These are phyloP conservation scores for Meyerozyma carpophila DNA, from an alignment of 1,139 yeast genomes.

Conservation along the genomic window DNA sequence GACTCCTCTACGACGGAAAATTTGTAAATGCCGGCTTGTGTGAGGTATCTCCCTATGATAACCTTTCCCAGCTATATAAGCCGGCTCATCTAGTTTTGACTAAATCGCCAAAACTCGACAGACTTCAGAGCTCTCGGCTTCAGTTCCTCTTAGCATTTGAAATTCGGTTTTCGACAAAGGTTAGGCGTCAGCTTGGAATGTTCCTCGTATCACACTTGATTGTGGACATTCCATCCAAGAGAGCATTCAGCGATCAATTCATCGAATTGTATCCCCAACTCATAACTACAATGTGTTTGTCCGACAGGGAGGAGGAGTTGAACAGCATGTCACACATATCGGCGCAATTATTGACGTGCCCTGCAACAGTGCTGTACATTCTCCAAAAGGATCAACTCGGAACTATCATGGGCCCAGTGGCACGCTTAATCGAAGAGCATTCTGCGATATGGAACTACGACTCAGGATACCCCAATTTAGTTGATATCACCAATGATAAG, in stretches of 20 bases:
- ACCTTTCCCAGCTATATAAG: not conserved
- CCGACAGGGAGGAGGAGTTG: slow-evolving; percentile 64
- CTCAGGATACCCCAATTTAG: slow-evolving; percentile 26
- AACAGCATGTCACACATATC: slow-evolving; percentile 50
- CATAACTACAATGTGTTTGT: slow-evolving; percentile 38
- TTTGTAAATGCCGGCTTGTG: slow-evolving; percentile 20
- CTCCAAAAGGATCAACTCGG: slow-evolving; percentile 32
- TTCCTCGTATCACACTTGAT: slow-evolving; percentile 51
- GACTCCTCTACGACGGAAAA: slow-evolving; percentile 15
- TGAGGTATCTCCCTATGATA: slow-evolving; percentile 8
- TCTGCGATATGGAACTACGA: slow-evolving; percentile 21
- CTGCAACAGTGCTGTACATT: slow-evolving; percentile 44
- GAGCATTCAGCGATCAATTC: slow-evolving; percentile 46
- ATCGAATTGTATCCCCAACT: slow-evolving; percentile 52
- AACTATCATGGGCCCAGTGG: slow-evolving; percentile 43
- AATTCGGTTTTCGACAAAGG: slow-evolving; percentile 45
- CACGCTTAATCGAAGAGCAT: slow-evolving; percentile 39
- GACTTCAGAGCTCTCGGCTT: slow-evolving; percentile 30
- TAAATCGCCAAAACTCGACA: slow-evolving; percentile 5
- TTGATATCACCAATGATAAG: slow-evolving; percentile 17
- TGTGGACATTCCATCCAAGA: slow-evolving; percentile 41
- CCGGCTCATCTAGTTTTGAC: slow-evolving; percentile 7
- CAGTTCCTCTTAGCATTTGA: slow-evolving; percentile 54
- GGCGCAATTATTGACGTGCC: slow-evolving; percentile 63
- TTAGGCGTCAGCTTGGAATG: slow-evolving; percentile 43